These are phyloP conservation scores for Boechera divaricarpa DNA, from an alignment of 345 rosid genomes.

Conservation along the genomic window DNA sequence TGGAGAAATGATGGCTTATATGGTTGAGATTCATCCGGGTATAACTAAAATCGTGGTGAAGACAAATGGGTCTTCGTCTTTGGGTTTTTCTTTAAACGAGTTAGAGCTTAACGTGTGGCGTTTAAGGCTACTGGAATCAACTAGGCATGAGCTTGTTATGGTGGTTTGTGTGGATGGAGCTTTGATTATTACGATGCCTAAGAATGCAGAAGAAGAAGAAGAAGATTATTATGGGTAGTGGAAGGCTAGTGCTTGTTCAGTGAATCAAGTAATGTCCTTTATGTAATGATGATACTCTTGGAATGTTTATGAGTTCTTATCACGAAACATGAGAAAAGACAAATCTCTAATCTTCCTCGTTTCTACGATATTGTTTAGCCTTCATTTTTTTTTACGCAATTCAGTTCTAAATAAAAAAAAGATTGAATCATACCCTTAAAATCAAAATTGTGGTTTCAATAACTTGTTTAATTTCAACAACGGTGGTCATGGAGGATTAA, in stretches of 20 bases:
- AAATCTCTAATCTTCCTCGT: too few relatives aligned
- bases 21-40: slow-evolving; percentile 87
- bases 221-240: slow-evolving; percentile 56
- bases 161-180: slow-evolving; percentile 74
- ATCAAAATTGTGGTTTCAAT: slow-evolving; percentile 11
- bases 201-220: slow-evolving; percentile 55
- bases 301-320: too few relatives aligned
- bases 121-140: slow-evolving; percentile 82
- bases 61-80: slow-evolving; percentile 63
- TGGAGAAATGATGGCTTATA: slow-evolving; percentile 76
- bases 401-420: slow-evolving; percentile 39
- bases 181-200: slow-evolving; percentile 89
- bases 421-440: too few relatives aligned
- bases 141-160: slow-evolving; percentile 89
- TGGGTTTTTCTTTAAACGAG: slow-evolving; percentile 65
- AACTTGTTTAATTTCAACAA: slow-evolving; percentile 64
- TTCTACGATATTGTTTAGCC: too few relatives aligned
- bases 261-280: slow-evolving; percentile 16
- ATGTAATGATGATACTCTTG: too few relatives aligned
- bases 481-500: slow-evolving; percentile 53
- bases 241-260: slow-evolving; percentile 91
- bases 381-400: too few relatives aligned
- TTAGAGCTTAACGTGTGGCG: slow-evolving; percentile 95
- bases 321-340: too few relatives aligned
- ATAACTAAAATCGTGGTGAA: slow-evolving; percentile 83